Conservation (phyloP, 495 filamentous ascomycete genomes). For the Bathelium albidoporum region DNA sequence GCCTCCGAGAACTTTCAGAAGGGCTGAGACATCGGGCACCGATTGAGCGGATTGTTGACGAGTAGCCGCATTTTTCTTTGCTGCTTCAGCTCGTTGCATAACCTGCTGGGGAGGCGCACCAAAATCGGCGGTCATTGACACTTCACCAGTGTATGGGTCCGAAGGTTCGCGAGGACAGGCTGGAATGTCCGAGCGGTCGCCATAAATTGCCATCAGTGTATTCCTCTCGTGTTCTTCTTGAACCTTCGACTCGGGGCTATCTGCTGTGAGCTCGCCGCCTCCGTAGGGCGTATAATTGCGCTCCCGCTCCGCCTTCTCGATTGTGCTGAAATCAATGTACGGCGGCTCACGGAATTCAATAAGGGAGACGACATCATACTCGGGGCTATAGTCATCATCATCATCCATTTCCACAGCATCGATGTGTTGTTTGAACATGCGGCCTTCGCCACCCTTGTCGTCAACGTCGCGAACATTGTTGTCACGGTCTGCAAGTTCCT, state of each 20-base stretch:
- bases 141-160: conserved; percentile 29
- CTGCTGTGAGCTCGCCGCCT: conserved; percentile 44
- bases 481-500: conserved; percentile 61
- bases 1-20: conserved; percentile 4
- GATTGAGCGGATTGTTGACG: conserved; percentile 19
- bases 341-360: conserved; percentile 36
- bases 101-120: conserved; percentile 36
- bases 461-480: conserved; percentile 56
- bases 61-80: conserved; percentile 15
- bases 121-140: conserved; percentile 34
- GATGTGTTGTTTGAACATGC: conserved; percentile 65
- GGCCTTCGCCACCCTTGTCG: conserved; percentile 67
- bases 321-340: conserved; percentile 45
- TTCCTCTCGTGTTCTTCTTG: conserved; percentile 63
- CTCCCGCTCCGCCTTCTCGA: conserved; percentile 42
- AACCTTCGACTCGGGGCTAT: conserved; percentile 53
- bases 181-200: conserved; percentile 63
- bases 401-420: conserved; percentile 54
- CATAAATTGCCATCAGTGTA: conserved; percentile 79
- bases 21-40: conserved; percentile 12
- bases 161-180: conserved; percentile 64
- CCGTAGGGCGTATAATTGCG: conserved; percentile 54
- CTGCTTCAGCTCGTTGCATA: conserved; percentile 10
- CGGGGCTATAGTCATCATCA: conserved; percentile 46
- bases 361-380: conserved; percentile 36